These are phyloP conservation scores for Articulospora tetracladia DNA, from an alignment of 495 filamentous ascomycete genomes.

Conservation along the genomic window DNA sequence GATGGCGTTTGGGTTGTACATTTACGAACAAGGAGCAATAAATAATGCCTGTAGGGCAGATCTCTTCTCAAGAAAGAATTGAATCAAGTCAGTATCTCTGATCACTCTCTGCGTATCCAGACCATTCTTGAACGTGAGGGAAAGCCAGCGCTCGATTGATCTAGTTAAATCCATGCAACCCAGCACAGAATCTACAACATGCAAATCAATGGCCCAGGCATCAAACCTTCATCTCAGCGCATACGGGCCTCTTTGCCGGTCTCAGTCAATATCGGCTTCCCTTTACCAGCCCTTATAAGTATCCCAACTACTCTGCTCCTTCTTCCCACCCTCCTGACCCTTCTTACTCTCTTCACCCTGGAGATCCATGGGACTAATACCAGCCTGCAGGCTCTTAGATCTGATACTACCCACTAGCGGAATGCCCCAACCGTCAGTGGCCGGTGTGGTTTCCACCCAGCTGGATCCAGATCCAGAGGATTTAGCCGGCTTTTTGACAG, in stretches of 20 bases:
- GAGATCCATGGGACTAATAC: background rate
- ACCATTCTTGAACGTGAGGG: background rate
- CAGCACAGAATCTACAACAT: background rate
- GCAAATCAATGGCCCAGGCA: background rate
- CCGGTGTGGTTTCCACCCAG: too few species aligned
- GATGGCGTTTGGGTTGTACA: slow-evolving; percentile 5
- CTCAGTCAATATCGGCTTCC: background rate
- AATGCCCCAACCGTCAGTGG: too few species aligned
- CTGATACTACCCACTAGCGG: too few species aligned
- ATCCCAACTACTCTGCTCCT: background rate
- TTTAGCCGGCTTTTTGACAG: too few species aligned
- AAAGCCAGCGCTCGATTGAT: background rate
- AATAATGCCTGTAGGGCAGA: background rate
- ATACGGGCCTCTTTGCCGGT: background rate
- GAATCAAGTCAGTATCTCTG: background rate
- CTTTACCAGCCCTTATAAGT: background rate
- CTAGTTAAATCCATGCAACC: background rate
- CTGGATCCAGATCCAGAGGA: too few species aligned
- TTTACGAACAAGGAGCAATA: background rate
- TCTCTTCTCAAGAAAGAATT: slow-evolving; percentile 18
- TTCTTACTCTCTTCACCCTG: background rate
- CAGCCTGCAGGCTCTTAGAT: background rate
- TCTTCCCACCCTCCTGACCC: background rate
- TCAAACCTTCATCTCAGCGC: background rate
- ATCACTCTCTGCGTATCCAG: background rate